Base-by-base conservation (phyloP, 2,329 filamentous ascomycete species). In the Cladosporium sp. region DNA sequence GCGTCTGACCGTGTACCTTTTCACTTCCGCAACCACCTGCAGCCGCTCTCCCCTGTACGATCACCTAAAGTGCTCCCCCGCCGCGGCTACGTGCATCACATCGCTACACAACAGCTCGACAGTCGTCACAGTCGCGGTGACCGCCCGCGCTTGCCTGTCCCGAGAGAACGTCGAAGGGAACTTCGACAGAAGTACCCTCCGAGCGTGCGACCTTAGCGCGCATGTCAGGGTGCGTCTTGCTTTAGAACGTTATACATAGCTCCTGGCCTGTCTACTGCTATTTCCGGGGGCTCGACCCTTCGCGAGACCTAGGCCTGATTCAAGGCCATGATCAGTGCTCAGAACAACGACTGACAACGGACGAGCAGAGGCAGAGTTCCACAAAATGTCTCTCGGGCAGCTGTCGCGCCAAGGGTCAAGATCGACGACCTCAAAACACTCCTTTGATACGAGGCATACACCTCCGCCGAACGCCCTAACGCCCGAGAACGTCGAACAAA, bases 381-480 rank as follows among this genome's bases (percentile, higher is more conserved):
- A 53, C 60, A 66, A 58, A 18, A 77, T 77, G 74, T 76, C 74
- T 58, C 63, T 66, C 61, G 72, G 70, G 56, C 66, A 69, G 56
- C 49, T 63, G 49, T 66, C 63, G 55, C 64, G 70, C 58, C 70
- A 72, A 54, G 68, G 70, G 55, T 73, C 73, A 50, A 63, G 67
- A 51, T 75, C 71, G 19, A 48, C 59, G n/a, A 43, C 61, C 14
- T 66, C 66, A 9, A 64, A 60, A 32, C 61, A 54, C 22, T 59
- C 66, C 64, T 61, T 53, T 62, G 68, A 42, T 62, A 62, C 51
- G 65, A 67, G 58, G 49, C 58, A 57, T 31, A 65, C 59, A 16
- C 73, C 72, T 37, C 74, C 72, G 32, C 73, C 71, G 8, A 69
- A 69, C 9, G 70, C 68, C 49, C 64, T 74, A 45, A 75, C 74